Base-by-base conservation (phyloP, 208 protist genomes). In the Trypanosoma boissoni region DNA sequence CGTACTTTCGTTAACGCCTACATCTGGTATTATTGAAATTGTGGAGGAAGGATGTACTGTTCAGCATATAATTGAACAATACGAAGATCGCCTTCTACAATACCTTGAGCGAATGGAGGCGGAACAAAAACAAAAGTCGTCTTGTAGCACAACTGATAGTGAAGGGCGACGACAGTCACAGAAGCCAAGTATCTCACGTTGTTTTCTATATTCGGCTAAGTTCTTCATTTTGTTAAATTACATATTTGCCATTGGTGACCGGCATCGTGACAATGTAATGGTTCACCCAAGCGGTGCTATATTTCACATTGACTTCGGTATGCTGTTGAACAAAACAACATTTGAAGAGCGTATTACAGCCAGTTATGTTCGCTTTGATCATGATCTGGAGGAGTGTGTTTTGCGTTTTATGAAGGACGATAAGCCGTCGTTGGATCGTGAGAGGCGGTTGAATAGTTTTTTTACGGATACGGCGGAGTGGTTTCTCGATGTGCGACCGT, bases 271-370 rank as follows among this genome's bases (percentile, higher is more conserved):
- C 48, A 93, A 93, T 58, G 79, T 93, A 28, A 77, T 93, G 70
- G 64, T 93, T 29, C 79, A 77, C 66, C 72, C 71, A 20, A 72
- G 70, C 39, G 86, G 86, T 4, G 71, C 80, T 5, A 77, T 90
- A 45, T 82, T 93, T 31, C 86, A 93, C 65, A 90, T 93, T 42
- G 86, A 93, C 65, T 93, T 90, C 74, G 82, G 78, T 29, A 83
- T 85, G 50, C 67, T 90, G 24, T 72, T 89, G 21, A 78, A 68
- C 0, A 69, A 80, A 37, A 78, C 72, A 50, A 88, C 86, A 7
- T 68, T 83, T 9, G 74, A 71, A 10, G 82, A 90, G 41, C 66
- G 41, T 27, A 53, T 72, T 21, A 59, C 48, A 9, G 26, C 57
- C 9, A 59, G 56, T 37, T 72, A 66, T 56, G 66, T 72, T 9